A percentile compares a stretch with the other conserved stretches of the same genome.
Conservation (phyloP, 1,284 basidiomycete species). For the Apiotrichum brassicae region DNA sequence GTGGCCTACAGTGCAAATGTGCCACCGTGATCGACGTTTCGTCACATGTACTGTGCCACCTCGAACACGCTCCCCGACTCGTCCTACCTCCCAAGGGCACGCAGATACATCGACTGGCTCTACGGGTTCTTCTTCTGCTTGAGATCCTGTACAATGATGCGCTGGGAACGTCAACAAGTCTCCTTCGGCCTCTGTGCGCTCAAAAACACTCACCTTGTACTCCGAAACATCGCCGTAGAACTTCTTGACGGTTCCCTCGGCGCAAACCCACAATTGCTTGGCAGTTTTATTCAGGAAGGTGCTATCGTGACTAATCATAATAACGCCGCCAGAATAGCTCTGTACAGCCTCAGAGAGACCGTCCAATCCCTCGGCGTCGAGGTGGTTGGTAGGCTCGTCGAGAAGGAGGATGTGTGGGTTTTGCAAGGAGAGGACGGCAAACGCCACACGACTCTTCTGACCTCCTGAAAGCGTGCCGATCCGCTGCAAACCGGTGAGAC, state of each 20-base stretch:
- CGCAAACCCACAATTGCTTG: slow-evolving; percentile 61
- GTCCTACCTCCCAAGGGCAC: too few species aligned
- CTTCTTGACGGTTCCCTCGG: slow-evolving; percentile 72
- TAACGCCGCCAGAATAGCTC: slow-evolving; percentile 86
- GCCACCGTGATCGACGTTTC: too few species aligned
- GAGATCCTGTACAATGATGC: not conserved
- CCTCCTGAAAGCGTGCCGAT: slow-evolving; percentile 63
- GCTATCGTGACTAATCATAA: slow-evolving; percentile 85
- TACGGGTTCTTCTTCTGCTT: not conserved
- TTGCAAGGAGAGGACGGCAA: slow-evolving; percentile 82
- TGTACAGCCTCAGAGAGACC: slow-evolving; percentile 84
- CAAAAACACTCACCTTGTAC: slow-evolving; percentile 61
- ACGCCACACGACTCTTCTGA: slow-evolving; percentile 95
- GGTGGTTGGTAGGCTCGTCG: slow-evolving; percentile 96
- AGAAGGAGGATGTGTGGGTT: slow-evolving; percentile 81
- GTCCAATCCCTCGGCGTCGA: slow-evolving; percentile 86
- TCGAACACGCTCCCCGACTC: too few species aligned
- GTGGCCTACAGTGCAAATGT: too few species aligned
- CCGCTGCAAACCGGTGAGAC: slow-evolving; percentile 70
- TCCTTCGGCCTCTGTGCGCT: not conserved
- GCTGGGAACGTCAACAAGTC: not conserved
- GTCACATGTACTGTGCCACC: too few species aligned
- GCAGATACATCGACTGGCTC: too few species aligned
- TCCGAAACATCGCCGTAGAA: slow-evolving; percentile 85
- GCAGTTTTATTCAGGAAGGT: slow-evolving; percentile 71